Evolutionary conservation across 2,329 filamentous ascomycete species (phyloP).

Genomic region (Amauroascus verrucosus): DNA sequence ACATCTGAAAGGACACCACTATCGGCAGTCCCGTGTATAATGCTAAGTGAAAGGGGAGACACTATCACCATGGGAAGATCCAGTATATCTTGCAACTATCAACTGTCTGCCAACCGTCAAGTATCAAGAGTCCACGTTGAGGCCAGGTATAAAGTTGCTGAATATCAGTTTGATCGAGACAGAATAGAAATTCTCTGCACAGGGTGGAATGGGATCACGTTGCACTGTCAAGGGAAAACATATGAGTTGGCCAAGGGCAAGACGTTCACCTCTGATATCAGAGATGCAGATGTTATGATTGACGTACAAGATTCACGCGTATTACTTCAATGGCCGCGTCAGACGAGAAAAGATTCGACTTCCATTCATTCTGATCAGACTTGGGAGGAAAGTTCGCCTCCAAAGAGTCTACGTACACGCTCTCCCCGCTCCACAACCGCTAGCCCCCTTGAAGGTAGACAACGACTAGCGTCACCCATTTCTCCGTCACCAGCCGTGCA

Average conservation of each 20-base stretch:
- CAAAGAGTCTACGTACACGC: slow-evolving; percentile 35
- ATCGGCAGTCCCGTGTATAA: slow-evolving; percentile 68
- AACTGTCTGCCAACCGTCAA: slow-evolving; percentile 81
- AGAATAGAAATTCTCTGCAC: slow-evolving; percentile 81
- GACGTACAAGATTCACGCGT: slow-evolving; percentile 91
- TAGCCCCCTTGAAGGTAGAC: slow-evolving; percentile 48
- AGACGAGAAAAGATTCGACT: slow-evolving; percentile 44
- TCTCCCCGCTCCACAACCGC: slow-evolving; percentile 25
- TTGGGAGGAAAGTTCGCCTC: slow-evolving; percentile 50
- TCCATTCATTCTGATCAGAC: slow-evolving; percentile 53
- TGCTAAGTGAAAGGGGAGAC: slow-evolving; percentile 72
- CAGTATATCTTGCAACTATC: slow-evolving; percentile 89
- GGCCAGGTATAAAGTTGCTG: slow-evolving; percentile 67
- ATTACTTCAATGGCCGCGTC: slow-evolving; percentile 73
- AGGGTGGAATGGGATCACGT: slow-evolving; percentile 90
- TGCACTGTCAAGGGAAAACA: slow-evolving; percentile 80
- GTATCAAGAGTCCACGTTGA: slow-evolving; percentile 91
- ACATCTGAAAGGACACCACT: slow-evolving; percentile 74
- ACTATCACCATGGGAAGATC: slow-evolving; percentile 79
- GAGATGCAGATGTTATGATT: slow-evolving; percentile 81
- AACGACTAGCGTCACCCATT: slow-evolving; percentile 60
- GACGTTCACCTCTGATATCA: slow-evolving; percentile 79
- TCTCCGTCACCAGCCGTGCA: slow-evolving; percentile 56
- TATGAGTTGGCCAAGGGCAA: slow-evolving; percentile 83
- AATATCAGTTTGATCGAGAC: slow-evolving; percentile 57